These are phyloP conservation scores for Spathaspora sp. DNA, from an alignment of 1,139 yeast species.

Conservation along the genomic window DNA sequence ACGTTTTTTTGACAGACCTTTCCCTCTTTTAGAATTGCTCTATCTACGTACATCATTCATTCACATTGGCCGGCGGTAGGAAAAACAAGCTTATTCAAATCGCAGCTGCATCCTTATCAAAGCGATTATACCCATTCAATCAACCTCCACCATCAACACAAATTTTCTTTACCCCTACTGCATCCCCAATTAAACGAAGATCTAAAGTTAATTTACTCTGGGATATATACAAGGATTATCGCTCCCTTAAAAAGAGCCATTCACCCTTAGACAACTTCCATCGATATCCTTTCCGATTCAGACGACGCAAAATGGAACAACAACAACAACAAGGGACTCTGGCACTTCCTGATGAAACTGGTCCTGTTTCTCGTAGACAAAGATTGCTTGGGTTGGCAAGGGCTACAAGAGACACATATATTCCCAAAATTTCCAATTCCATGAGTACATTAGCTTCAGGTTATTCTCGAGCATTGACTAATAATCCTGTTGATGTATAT, in stretches of 20 bases:
- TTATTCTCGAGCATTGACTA: slow-evolving; percentile 40
- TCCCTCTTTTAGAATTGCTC: not conserved
- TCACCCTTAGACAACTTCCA: slow-evolving; percentile 14
- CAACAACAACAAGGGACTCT: not conserved
- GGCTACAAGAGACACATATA: slow-evolving; percentile 57
- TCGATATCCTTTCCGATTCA: slow-evolving; percentile 5
- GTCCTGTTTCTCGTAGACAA: slow-evolving; percentile 29
- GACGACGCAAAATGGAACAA: slow-evolving; percentile 4
- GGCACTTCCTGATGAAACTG: not conserved
- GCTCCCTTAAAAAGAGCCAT: slow-evolving; percentile 18
- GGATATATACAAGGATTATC: slow-evolving; percentile 27
- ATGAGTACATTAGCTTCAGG: slow-evolving; percentile 51
- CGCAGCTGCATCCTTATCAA: slow-evolving; percentile 22
- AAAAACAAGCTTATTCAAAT: slow-evolving; percentile 13
- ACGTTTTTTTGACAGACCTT: not conserved
- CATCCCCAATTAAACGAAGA: slow-evolving; percentile 5
- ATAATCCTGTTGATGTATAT: slow-evolving; percentile 22
- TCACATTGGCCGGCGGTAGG: slow-evolving; percentile 8
- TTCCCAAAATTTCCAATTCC: slow-evolving; percentile 51
- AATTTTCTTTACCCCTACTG: not conserved
- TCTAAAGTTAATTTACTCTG: slow-evolving; percentile 19
- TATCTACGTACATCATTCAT: not conserved
- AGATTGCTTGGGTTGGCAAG: slow-evolving; percentile 48
- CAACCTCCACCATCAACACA: not conserved
- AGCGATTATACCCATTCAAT: slow-evolving; percentile 16